A percentile compares a stretch with the other conserved stretches of the same genome.
Evolutionary conservation across 2,329 filamentous ascomycete species (phyloP).

Genomic region (Scopulariopsis brevicaulis): DNA sequence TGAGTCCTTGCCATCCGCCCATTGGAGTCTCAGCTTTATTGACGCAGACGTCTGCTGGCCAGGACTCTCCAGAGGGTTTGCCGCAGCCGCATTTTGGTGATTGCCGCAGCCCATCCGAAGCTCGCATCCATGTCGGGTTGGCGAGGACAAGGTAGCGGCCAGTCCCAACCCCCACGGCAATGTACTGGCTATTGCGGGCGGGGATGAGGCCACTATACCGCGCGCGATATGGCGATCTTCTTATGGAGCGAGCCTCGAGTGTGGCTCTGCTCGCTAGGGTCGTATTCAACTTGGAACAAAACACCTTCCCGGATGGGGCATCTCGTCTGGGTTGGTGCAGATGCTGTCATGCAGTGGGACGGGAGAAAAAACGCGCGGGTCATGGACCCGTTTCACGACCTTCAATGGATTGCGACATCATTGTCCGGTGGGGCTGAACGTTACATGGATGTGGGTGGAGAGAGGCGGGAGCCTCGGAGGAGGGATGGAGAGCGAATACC

Average conservation of each 20-base stretch:
- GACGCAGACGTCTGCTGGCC: neutral
- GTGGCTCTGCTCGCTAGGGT: neutral
- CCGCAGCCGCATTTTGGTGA: neutral
- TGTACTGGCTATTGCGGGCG: neutral
- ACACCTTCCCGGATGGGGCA: neutral
- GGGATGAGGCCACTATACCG: neutral
- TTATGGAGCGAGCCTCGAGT: neutral
- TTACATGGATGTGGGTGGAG: neutral
- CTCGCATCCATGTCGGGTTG: neutral
- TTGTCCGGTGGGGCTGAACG: neutral
- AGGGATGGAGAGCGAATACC: constrained; percentile 5
- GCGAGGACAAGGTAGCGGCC: neutral
- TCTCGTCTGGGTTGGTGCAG: neutral
- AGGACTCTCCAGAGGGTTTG: neutral
- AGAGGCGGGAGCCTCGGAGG: neutral
- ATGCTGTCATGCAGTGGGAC: neutral
- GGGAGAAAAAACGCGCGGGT: neutral
- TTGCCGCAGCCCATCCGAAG: neutral
- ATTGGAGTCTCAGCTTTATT: neutral
- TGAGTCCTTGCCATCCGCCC: neutral
- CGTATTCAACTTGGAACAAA: neutral
- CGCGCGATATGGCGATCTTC: neutral
- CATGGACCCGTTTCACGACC: constrained; percentile 5
- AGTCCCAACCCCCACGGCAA: neutral
- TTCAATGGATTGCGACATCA: constrained; percentile 3